Conservation (phyloP, 208 protist species). For the Phytomonas serpens region DNA sequence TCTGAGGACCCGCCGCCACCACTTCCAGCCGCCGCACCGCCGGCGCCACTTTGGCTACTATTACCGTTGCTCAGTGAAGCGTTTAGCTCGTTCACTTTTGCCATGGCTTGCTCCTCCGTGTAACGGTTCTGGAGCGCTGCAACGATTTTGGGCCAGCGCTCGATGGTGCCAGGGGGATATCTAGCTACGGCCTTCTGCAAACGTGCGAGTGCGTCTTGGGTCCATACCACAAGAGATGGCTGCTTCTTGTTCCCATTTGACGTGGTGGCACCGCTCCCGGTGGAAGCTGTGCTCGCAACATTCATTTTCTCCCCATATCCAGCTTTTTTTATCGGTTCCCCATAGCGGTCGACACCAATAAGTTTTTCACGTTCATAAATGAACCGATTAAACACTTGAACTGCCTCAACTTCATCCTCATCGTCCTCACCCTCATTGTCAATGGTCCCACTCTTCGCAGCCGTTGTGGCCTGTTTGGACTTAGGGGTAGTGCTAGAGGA, state of each 20-base stretch:
- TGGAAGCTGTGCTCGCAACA: neutral
- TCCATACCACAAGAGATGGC: conserved; percentile 53
- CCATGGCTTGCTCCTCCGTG: conserved; percentile 86
- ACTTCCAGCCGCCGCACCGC: conserved; percentile 12
- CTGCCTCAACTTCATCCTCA: conserved; percentile 35
- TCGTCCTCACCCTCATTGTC: conserved; percentile 19
- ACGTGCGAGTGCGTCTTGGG: conserved; percentile 86
- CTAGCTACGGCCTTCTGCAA: conserved; percentile 92
- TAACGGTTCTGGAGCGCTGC: conserved; percentile 63
- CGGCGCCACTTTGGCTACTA: conserved; percentile 8
- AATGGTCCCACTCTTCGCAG: neutral
- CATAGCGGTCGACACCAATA: conserved; percentile 71
- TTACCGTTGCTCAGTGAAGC: conserved; percentile 31
- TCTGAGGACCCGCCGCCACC: conserved; percentile 7
- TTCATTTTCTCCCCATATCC: conserved; percentile 10
- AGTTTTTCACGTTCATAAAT: conserved; percentile 51
- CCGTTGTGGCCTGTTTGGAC: neutral
- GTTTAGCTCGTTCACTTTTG: conserved; percentile 86
- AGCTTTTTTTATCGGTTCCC: conserved; percentile 70
- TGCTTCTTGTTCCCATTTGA: neutral
- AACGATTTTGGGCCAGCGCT: conserved; percentile 91
- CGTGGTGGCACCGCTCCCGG: conserved; percentile 10
- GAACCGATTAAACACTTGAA: conserved; percentile 62
- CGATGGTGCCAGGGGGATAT: conserved; percentile 86
- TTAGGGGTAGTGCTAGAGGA: conserved; percentile 15